A percentile compares a stretch with the other conserved stretches of the same genome.
Conservation (phyloP, 1,284 basidiomycete species). For the Boletus sp. region DNA sequence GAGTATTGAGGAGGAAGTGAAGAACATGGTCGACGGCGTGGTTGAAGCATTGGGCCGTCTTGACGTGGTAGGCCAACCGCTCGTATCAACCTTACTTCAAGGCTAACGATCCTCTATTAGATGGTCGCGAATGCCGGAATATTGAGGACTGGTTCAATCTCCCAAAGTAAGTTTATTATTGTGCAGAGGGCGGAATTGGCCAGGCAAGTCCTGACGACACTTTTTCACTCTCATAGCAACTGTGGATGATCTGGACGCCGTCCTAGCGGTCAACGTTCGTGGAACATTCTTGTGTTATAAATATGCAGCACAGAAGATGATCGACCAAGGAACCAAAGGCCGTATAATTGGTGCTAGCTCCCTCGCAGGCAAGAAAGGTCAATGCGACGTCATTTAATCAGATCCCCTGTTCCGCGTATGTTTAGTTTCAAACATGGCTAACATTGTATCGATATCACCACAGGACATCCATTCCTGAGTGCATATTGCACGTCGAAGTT, state of each 20-base stretch:
- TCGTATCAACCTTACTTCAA: not conserved
- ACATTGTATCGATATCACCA: not conserved
- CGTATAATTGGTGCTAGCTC: slow-evolving; percentile 41
- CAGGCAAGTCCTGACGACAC: not conserved
- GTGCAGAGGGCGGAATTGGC: too few species aligned
- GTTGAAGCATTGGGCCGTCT: slow-evolving; percentile 36
- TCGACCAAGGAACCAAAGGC: slow-evolving; percentile 39
- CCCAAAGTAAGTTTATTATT: slow-evolving; percentile 24
- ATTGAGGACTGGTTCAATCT: slow-evolving; percentile 19
- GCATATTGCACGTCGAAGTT: slow-evolving; percentile 35
- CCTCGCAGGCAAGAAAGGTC: slow-evolving; percentile 35
- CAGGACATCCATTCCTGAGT: slow-evolving; percentile 21
- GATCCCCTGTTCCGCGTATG: not conserved
- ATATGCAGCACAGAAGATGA: slow-evolving; percentile 38
- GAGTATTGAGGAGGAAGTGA: slow-evolving; percentile 37
- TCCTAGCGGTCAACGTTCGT: slow-evolving; percentile 33
- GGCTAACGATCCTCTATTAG: slow-evolving; percentile 13
- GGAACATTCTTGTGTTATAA: slow-evolving; percentile 41
- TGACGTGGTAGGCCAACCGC: slow-evolving; percentile 34
- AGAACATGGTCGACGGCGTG: slow-evolving; percentile 32
- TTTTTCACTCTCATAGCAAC: slow-evolving; percentile 16
- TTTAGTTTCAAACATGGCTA: not conserved
- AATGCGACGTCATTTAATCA: not conserved
- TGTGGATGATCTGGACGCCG: slow-evolving; percentile 25
- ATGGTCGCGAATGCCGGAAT: slow-evolving; percentile 43